Evolutionary conservation across 225 moss, liverwort and hornwort species (phyloP).

Genomic region (Lunularia cruciata): DNA sequence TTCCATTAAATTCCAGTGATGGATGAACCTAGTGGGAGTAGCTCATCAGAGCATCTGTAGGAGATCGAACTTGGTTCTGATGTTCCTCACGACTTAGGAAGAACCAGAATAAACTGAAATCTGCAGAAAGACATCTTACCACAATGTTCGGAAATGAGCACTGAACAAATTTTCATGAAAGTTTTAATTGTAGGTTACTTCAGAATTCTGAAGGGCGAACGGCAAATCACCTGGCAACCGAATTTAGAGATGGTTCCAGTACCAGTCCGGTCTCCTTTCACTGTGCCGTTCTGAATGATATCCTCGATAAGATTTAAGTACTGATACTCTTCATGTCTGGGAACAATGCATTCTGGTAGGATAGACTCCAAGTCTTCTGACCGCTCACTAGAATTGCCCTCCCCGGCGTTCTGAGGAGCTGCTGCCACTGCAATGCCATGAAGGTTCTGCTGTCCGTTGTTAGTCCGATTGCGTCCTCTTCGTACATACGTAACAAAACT

Average conservation of each 20-base stretch:
- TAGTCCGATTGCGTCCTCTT: constrained; percentile 13
- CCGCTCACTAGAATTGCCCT: constrained; percentile 4
- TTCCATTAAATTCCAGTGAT: too few relatives aligned
- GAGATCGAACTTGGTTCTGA: too few relatives aligned
- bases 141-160: too few relatives aligned
- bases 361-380: neutral
- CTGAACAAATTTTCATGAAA: too few relatives aligned
- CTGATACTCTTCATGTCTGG: constrained; percentile 80
- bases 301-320: constrained; percentile 71
- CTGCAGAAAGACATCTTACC: too few relatives aligned
- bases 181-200: too few relatives aligned
- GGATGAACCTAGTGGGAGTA: too few relatives aligned
- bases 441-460: neutral
- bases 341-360: constrained; percentile 48
- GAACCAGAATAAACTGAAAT: too few relatives aligned
- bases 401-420: neutral
- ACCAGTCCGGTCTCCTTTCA: constrained; percentile 86
- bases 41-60: too few relatives aligned
- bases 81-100: too few relatives aligned
- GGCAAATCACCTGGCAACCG: constrained; percentile 67
- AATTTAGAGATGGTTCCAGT: constrained; percentile 92
- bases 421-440: neutral
- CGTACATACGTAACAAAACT: constrained; percentile 73
- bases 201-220: too few relatives aligned
- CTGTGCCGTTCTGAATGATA: constrained; percentile 64